phyloP scores from a whole-genome alignment of 345 rosid species.

The Hibiscus tridactylites region DNA sequence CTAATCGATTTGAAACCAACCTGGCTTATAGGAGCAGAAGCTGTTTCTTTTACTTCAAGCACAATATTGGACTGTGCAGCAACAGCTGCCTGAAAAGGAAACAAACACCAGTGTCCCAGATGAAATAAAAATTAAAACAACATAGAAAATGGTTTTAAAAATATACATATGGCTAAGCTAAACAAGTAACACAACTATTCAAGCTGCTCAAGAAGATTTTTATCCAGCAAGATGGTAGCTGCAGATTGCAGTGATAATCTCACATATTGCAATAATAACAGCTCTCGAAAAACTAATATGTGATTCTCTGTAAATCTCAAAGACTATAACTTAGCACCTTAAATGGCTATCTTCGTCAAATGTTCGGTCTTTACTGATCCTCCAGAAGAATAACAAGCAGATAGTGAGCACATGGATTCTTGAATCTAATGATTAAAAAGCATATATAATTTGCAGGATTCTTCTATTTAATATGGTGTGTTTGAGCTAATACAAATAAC shows the following conservation, averaged over 20 bases:
- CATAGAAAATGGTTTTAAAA: background rate
- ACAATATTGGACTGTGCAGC: conserved; percentile 55
- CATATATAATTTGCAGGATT: background rate
- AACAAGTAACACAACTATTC: background rate
- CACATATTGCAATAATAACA: background rate
- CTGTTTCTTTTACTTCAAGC: conserved; percentile 54
- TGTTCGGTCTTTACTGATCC: background rate
- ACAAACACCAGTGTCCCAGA: background rate
- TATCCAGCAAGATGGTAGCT: background rate
- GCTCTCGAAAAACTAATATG: background rate
- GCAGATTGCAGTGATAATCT: background rate
- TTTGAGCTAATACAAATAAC: background rate
- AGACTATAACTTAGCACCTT: background rate
- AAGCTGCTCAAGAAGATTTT: background rate
- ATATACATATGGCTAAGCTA: background rate
- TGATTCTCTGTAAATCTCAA: background rate
- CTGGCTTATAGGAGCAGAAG: conserved; percentile 27
- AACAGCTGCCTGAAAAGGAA: conserved; percentile 64
- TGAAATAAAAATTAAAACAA: background rate
- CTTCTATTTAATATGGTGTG: background rate
- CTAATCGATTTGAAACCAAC: conserved; percentile 28
- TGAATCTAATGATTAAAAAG: background rate
- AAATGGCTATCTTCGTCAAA: background rate
- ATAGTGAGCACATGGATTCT: background rate
- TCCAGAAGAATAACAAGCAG: background rate